Evolutionary conservation across 108 stramenopile genomes (phyloP).

Genomic region (Conticribra guillardii): DNA sequence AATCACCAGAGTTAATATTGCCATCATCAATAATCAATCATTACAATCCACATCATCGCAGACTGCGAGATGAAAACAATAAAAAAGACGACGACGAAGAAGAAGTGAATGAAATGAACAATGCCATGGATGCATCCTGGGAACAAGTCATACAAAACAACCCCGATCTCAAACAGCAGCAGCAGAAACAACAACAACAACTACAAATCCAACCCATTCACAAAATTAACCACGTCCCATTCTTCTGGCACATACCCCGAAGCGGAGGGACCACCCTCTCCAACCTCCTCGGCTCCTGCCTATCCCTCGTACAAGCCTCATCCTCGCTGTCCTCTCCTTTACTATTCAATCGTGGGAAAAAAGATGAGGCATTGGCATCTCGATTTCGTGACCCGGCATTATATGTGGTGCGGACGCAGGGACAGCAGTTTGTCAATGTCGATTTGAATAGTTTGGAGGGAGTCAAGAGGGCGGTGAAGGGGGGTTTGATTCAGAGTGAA

Average conservation of each 20-base stretch:
- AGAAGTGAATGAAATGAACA: constrained; percentile 25
- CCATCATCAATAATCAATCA: background rate
- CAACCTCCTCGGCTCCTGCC: constrained; percentile 21
- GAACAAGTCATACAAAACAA: constrained; percentile 14
- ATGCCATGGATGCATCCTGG: constrained; percentile 35
- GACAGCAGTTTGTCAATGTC: constrained; percentile 45
- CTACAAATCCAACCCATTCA: background rate
- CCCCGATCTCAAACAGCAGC: background rate
- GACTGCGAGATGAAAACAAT: background rate
- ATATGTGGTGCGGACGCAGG: constrained; percentile 26
- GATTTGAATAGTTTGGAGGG: constrained; percentile 41
- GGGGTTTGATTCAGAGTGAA: constrained; percentile 23
- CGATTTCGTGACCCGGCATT: constrained; percentile 30
- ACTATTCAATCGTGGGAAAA: constrained; percentile 17
- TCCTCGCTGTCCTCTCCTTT: constrained; percentile 36
- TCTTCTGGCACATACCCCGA: constrained; percentile 45
- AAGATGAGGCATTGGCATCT: constrained; percentile 19
- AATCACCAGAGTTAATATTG: constrained; percentile 1
- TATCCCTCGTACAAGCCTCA: constrained; percentile 27
- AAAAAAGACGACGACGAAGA: constrained; percentile 23
- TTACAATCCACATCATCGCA: too few relatives aligned
- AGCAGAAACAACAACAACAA: too few relatives aligned
- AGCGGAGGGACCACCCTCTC: constrained; percentile 34
- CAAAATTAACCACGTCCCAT: constrained; percentile 26
- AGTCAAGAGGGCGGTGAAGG: constrained; percentile 32